Evolutionary conservation across 495 filamentous ascomycete species (phyloP).

Genomic region (Penicillium chermesinum): DNA sequence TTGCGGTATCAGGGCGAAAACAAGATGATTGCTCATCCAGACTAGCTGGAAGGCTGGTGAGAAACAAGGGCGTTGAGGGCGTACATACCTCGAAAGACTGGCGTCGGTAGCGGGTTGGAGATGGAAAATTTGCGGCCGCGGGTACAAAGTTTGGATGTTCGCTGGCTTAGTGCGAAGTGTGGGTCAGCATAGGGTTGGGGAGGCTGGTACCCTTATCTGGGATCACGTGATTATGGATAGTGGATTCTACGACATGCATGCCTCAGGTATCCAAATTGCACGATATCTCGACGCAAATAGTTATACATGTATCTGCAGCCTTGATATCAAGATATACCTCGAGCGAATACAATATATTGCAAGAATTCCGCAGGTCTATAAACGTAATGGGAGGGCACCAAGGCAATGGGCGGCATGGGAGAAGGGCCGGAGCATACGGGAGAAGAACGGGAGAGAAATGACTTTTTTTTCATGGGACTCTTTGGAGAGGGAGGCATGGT

Average conservation of each 20-base stretch:
- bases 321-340: background rate
- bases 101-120: constrained; percentile 25
- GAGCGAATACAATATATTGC: background rate
- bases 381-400: constrained; percentile 15
- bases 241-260: constrained; percentile 7
- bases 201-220: constrained; percentile 24
- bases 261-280: constrained; percentile 24
- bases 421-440: constrained; percentile 27
- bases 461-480: constrained; percentile 37
- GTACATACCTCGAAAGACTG: constrained; percentile 45
- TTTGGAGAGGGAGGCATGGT: constrained; percentile 15
- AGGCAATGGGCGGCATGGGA: constrained; percentile 9
- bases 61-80: constrained; percentile 13
- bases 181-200: constrained; percentile 29
- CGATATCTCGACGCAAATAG: too few relatives aligned
- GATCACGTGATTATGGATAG: constrained; percentile 26
- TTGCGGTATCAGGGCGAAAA: background rate
- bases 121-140: constrained; percentile 10
- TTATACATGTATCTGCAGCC: background rate
- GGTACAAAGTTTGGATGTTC: background rate
- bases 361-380: constrained; percentile 19
- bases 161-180: constrained; percentile 23
- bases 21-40: constrained; percentile 45
- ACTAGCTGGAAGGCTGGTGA: constrained; percentile 45
- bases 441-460: constrained; percentile 15